Base-by-base conservation (phyloP, 2,329 filamentous ascomycete species). In the Colletotrichum magnum region DNA sequence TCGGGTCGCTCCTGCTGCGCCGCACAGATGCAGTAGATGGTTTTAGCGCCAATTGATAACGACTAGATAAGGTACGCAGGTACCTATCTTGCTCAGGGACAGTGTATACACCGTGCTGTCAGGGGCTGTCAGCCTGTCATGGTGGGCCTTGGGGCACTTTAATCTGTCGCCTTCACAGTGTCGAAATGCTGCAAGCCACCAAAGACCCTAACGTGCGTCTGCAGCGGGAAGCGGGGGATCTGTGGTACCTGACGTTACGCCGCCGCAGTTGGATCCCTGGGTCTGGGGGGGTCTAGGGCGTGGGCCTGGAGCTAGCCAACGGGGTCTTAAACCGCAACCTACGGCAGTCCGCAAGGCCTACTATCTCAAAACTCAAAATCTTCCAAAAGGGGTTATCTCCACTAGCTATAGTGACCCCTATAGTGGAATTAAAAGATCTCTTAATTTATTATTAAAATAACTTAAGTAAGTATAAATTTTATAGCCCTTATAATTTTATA, bases 121-220 rank as follows among this genome's bases (percentile, higher is more conserved):
- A 57, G 61, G 50, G 61, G 62, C 62, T 5, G 56, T 66, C 66
- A 60, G 61, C 56, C 62, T 5, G 56, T 66, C 66, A 60, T 51
- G 60, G 56, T 56, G 62, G 50, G 21, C 12, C 39, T 16, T 26
- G 2, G 13, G 32, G 43, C 36, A 21, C 36, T 21, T 12, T n/a
- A 5, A 28, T 36, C 15, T 36, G 41, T 21, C 39, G 21, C 26
- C 36, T 28, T 13, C 54, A 68, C 65, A 68, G 61, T 68, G 61
- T 64, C 48, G 28, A 41, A n/a, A 45, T 32, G 45, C 39, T 21
- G 36, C 15, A n/a, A 59, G 28, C 24, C 36, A 10, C 32, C 21
- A 5, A 39, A 50, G 47, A 60, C 59, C 36, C 32, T 36, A 13
- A 43, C 47, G 21, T n/a, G 53, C 47, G 32, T 50, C 36, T 69